Evolutionary conservation across 2,329 filamentous ascomycete species (phyloP).

Genomic region (Colletotrichum orchidophilum): DNA sequence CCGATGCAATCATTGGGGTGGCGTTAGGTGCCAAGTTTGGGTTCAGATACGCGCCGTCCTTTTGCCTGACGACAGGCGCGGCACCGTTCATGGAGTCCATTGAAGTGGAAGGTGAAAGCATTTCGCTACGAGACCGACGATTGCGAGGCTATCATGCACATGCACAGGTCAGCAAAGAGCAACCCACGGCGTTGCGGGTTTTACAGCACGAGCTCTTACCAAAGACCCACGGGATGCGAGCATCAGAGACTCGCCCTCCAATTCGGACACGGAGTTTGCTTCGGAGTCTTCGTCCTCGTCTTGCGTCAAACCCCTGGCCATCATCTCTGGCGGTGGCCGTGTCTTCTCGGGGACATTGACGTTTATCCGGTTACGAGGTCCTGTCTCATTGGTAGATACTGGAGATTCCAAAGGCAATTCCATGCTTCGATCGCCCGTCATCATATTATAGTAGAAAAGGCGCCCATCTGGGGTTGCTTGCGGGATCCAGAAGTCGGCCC

Average conservation of each 20-base stretch:
- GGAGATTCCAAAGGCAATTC: constrained; percentile 94
- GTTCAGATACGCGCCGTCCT: constrained; percentile 65
- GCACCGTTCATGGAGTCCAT: constrained; percentile 87
- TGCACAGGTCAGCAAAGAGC: constrained; percentile 1
- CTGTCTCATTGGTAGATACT: constrained; percentile 79
- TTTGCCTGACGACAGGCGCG: constrained; percentile 66
- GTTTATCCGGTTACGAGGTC: constrained; percentile 88
- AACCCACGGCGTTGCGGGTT: neutral
- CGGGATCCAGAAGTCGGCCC: constrained; percentile 97
- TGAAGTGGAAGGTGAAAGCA: constrained; percentile 85
- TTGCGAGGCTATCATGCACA: constrained; percentile 60
- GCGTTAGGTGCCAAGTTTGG: constrained; percentile 44
- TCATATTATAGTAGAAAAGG: constrained; percentile 97
- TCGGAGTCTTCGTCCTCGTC: constrained; percentile 94
- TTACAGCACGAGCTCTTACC: constrained; percentile 55
- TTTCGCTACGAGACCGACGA: constrained; percentile 74
- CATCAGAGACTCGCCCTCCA: constrained; percentile 79
- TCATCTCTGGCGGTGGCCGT: constrained; percentile 87
- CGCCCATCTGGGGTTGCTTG: constrained; percentile 94
- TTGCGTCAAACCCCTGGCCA: constrained; percentile 82
- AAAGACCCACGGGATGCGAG: constrained; percentile 74
- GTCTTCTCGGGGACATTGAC: constrained; percentile 90
- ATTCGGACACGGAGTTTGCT: constrained; percentile 82
- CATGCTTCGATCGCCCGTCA: constrained; percentile 94
- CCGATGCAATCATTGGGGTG: constrained; percentile 64